A percentile compares a stretch with the other conserved stretches of the same genome.
Evolutionary conservation across 2,329 filamentous ascomycete species (phyloP).

Genomic region (Gnomoniopsis smithogilvyi): DNA sequence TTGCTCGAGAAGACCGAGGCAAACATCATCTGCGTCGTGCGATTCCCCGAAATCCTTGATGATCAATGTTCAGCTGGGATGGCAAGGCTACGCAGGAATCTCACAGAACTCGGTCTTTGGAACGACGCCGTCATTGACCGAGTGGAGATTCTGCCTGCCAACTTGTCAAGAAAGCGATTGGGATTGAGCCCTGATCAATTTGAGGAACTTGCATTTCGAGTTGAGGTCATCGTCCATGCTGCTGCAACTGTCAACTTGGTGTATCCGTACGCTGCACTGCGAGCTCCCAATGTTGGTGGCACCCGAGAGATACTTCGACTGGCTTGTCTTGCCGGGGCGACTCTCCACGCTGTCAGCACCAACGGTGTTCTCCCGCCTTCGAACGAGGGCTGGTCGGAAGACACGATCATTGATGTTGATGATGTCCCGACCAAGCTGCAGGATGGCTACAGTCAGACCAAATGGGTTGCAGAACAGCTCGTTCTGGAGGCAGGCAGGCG

Average conservation of each 20-base stretch:
- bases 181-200: conserved; percentile 66
- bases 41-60: conserved; percentile 64
- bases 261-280: conserved; percentile 75
- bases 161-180: conserved; percentile 65
- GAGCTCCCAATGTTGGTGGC: conserved; percentile 74
- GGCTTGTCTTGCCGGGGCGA: conserved; percentile 64
- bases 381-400: conserved; percentile 67
- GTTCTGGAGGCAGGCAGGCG: conserved; percentile 66
- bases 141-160: conserved; percentile 72
- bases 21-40: conserved; percentile 69
- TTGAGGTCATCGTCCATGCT: conserved; percentile 74
- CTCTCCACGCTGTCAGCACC: conserved; percentile 75
- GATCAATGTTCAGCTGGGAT: conserved; percentile 65
- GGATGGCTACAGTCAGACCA: conserved; percentile 76
- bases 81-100: conserved; percentile 69
- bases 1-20: conserved; percentile 67
- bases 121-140: conserved; percentile 73
- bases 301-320: conserved; percentile 72
- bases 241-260: conserved; percentile 78
- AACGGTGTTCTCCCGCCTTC: conserved; percentile 76
- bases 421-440: conserved; percentile 66
- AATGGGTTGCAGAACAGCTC: conserved; percentile 77
- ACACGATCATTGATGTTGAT: conserved; percentile 62
- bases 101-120: conserved; percentile 78
- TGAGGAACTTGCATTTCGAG: conserved; percentile 58